phyloP scores from a whole-genome alignment of 305 asterid genomes.

The Fraxinus angustifolia region DNA sequence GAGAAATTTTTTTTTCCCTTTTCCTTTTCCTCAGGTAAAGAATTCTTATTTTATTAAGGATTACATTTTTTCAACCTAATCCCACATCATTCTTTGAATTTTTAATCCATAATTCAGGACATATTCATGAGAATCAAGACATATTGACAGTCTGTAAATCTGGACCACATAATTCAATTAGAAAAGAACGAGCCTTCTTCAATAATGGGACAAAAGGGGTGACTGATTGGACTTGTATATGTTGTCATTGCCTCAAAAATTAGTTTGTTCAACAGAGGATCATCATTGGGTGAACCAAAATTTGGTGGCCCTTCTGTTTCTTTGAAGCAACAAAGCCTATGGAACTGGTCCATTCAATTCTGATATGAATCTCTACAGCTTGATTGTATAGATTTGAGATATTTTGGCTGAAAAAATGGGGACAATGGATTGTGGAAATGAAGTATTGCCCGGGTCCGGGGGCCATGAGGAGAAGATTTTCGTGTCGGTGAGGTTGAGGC shows the following conservation, averaged over 20 bases:
- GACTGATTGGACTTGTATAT: slow-evolving; percentile 30
- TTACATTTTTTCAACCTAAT: slow-evolving; percentile 44
- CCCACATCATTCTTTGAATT: slow-evolving; percentile 30
- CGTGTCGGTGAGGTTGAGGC: slow-evolving; percentile 92
- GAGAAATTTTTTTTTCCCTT: slow-evolving; percentile 7
- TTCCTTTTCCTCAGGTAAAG: slow-evolving; percentile 21
- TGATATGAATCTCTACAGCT: slow-evolving; percentile 19
- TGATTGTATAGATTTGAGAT: not conserved
- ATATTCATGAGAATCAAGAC: slow-evolving; percentile 48
- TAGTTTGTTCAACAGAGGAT: slow-evolving; percentile 32
- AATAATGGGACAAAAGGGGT: slow-evolving; percentile 48
- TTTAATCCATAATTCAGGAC: slow-evolving; percentile 30
- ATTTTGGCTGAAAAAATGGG: slow-evolving; percentile 16
- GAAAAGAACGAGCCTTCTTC: slow-evolving; percentile 23
- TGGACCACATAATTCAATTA: slow-evolving; percentile 43
- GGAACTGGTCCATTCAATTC: not conserved
- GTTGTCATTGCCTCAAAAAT: slow-evolving; percentile 36
- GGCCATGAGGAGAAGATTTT: slow-evolving; percentile 69
- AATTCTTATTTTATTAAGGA: slow-evolving; percentile 24
- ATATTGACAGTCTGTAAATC: slow-evolving; percentile 59
- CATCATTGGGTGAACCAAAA: slow-evolving; percentile 46
- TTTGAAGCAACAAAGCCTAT: slow-evolving; percentile 16
- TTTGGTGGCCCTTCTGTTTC: slow-evolving; percentile 32
- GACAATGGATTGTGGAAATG: slow-evolving; percentile 50
- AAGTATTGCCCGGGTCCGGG: slow-evolving; percentile 23